phyloP scores from a whole-genome alignment of 306 rosid species.

The Crataegus laevigata region DNA sequence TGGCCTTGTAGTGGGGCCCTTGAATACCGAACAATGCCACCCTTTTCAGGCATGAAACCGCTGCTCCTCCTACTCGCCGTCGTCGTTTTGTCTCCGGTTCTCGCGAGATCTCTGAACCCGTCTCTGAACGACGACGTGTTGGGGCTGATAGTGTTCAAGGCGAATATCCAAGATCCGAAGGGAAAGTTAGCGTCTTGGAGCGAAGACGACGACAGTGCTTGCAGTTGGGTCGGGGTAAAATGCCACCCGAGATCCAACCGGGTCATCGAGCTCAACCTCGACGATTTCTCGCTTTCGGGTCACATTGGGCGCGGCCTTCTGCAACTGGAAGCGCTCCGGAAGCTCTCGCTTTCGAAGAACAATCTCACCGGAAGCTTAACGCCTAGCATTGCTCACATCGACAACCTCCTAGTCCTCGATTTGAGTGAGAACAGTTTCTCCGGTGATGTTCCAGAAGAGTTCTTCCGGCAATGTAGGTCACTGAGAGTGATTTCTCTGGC shows the following conservation, averaged over 20 bases:
- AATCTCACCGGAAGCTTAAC: conserved; percentile 69
- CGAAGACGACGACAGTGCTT: conserved; percentile 79
- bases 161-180: conserved; percentile 79
- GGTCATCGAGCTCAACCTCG: conserved; percentile 73
- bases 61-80: conserved; percentile 22
- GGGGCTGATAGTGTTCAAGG: conserved; percentile 92
- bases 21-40: conserved; percentile 30
- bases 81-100: conserved; percentile 29
- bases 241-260: conserved; percentile 93
- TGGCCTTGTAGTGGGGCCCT: conserved; percentile 32
- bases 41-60: conserved; percentile 34
- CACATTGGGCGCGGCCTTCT: conserved; percentile 71
- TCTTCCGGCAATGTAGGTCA: conserved; percentile 93
- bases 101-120: conserved; percentile 50
- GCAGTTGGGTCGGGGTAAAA: conserved; percentile 74
- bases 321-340: conserved; percentile 60
- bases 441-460: conserved; percentile 60
- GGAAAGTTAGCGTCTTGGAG: conserved; percentile 68
- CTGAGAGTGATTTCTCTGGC: conserved; percentile 64
- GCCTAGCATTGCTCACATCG: conserved; percentile 55
- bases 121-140: conserved; percentile 88
- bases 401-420: conserved; percentile 65
- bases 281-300: conserved; percentile 75
- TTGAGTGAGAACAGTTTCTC: conserved; percentile 69
- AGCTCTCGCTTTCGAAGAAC: conserved; percentile 62